Evolutionary conservation across 306 rosid species (phyloP), one percentile per base, ranked within the genome.

Genomic region (Alnus glutinosa): DNA sequence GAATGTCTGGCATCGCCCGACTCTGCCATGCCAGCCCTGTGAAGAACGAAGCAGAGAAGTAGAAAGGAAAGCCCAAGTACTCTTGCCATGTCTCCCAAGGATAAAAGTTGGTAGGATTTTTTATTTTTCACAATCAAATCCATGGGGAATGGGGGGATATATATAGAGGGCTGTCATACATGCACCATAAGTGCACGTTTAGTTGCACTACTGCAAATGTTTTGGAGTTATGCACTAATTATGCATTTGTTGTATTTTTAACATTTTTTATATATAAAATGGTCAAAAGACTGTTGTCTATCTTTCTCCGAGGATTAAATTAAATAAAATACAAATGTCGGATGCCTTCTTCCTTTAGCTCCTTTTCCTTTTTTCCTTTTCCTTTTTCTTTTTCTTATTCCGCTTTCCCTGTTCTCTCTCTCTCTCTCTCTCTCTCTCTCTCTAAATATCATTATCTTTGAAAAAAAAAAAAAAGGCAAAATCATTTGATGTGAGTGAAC

Each of bases 1-100:
- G 85, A 68, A 59, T 64, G 78, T 74, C 55, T 76, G 50, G 76
- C 28, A 15, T 18, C 1, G 64, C 88, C 32, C 2, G 82, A 70
- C 42, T 76, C 67, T 63, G 90, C 67, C 1, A 58, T 30, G 74
- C 34, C 57, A 36, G 62, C 23, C 61, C 77, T 70, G 81, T 52
- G 39, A 74, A 68, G 57, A 74, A 80, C 73, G 58, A 83, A 49
- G 82, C 49, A 75, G 80, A 93, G 32, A 19, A 84, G 4, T 44
- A 82, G 79, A 0, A 85, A 5, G 52, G 75, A 76, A 74, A 90
- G 9, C 42, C 77, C 77, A 1, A 75, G 75, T 1, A 75, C 59
- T 80, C 76, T 90, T 64, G 83, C 81, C 97, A 90, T 90, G 73
- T 13, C 64, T 75, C 44, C 30, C 5, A 28, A 37, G 42, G 76